Evolutionary conservation across 1,284 basidiomycete species (phyloP).

Genomic region (Testicularia cyperi): DNA sequence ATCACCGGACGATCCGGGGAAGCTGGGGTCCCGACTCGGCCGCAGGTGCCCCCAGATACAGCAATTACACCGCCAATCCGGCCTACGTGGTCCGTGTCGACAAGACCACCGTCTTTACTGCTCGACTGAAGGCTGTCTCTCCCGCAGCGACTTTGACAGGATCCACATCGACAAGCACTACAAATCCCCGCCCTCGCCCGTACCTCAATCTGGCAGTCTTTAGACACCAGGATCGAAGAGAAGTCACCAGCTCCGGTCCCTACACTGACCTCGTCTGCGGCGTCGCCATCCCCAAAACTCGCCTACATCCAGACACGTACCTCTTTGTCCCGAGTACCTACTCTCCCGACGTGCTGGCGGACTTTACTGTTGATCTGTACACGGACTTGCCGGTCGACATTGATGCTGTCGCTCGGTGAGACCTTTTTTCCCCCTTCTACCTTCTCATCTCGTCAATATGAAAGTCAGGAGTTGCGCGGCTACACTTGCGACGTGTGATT

Average conservation of each 20-base stretch:
- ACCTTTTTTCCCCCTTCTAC: neutral
- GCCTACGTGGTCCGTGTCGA: conserved; percentile 65
- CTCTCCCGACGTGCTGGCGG: conserved; percentile 5
- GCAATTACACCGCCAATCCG: conserved; percentile 69
- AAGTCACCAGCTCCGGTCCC: conserved; percentile 20
- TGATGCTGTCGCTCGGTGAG: no score
- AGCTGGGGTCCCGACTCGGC: conserved; percentile 65
- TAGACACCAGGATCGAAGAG: neutral
- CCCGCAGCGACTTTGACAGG: neutral
- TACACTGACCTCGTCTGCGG: conserved; percentile 36
- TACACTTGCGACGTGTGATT: no score
- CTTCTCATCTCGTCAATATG: no score
- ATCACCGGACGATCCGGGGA: conserved; percentile 69
- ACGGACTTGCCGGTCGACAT: conserved; percentile 14
- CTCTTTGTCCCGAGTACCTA: conserved; percentile 28
- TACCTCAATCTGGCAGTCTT: conserved; percentile 27
- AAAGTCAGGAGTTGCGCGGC: no score
- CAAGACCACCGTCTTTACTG: neutral
- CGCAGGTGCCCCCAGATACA: conserved; percentile 3
- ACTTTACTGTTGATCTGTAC: conserved; percentile 33
- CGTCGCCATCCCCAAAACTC: conserved; percentile 8
- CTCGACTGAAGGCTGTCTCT: no score
- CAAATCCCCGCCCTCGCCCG: conserved; percentile 4
- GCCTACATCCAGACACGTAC: conserved; percentile 14
- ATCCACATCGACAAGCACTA: neutral